Evolutionary conservation across 768 basidiomycete species (phyloP).

Genomic region (Trametes punicea): DNA sequence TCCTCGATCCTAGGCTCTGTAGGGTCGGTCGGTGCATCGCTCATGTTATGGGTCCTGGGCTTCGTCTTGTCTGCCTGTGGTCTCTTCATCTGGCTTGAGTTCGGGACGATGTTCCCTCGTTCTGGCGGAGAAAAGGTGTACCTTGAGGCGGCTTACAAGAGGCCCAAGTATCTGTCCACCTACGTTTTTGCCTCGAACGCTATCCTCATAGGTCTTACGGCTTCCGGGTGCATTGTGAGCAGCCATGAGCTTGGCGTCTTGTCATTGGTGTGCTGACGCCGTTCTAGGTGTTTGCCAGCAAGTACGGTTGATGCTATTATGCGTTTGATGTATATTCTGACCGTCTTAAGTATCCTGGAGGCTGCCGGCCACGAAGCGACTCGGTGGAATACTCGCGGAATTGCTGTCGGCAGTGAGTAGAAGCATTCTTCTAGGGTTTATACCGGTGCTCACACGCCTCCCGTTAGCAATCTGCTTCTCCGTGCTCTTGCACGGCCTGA

Average conservation of each 20-base stretch:
- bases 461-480: constrained; percentile 14
- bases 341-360: background rate
- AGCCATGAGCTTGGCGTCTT: background rate
- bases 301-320: background rate
- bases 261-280: background rate
- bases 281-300: background rate
- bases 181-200: constrained; percentile 34
- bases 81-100: constrained; percentile 60
- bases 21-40: constrained; percentile 55
- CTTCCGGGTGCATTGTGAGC: constrained; percentile 26
- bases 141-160: constrained; percentile 50
- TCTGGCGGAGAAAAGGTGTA: constrained; percentile 65
- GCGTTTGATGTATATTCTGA: background rate
- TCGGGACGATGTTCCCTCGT: constrained; percentile 60
- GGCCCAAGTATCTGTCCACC: constrained; percentile 32
- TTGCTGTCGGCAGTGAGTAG: constrained; percentile 1
- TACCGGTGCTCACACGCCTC: background rate
- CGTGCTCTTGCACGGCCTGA: background rate
- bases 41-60: constrained; percentile 63
- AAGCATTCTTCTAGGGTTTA: too few species aligned
- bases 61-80: constrained; percentile 56
- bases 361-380: constrained; percentile 7
- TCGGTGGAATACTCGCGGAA: constrained; percentile 5
- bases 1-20: constrained; percentile 56
- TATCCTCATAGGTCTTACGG: constrained; percentile 36